Evolutionary conservation across 1,284 basidiomycete species (phyloP).

Genomic region (Stereum hirsutum): DNA sequence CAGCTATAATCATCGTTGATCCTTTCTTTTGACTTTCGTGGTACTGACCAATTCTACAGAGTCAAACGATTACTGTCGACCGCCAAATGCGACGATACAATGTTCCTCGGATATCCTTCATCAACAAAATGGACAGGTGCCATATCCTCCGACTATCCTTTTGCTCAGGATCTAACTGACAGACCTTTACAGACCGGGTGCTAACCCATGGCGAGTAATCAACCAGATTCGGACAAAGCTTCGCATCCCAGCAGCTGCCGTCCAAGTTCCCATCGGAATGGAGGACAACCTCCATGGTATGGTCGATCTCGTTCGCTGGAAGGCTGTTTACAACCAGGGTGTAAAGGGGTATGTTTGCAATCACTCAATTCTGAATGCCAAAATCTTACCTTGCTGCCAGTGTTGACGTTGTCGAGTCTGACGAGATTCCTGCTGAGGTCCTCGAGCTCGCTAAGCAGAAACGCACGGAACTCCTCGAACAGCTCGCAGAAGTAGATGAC

Average conservation of each 20-base stretch:
- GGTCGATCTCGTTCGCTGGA: slow-evolving; percentile 93
- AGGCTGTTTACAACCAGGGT: slow-evolving; percentile 92
- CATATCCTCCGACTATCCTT: too few species aligned
- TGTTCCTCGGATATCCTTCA: slow-evolving; percentile 93
- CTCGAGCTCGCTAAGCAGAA: slow-evolving; percentile 72
- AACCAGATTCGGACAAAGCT: slow-evolving; percentile 90
- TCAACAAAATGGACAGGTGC: slow-evolving; percentile 99
- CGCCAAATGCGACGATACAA: slow-evolving; percentile 97
- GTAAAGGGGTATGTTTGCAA: slow-evolving; percentile 71
- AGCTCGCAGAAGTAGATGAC: slow-evolving; percentile 95
- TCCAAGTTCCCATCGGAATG: slow-evolving; percentile 92
- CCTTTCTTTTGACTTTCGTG: not conserved
- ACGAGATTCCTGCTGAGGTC: slow-evolving; percentile 82
- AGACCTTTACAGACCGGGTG: slow-evolving; percentile 76
- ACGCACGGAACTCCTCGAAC: slow-evolving; percentile 88
- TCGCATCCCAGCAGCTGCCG: slow-evolving; percentile 88
- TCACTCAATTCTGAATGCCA: slow-evolving; percentile 1
- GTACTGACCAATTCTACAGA: slow-evolving; percentile 30
- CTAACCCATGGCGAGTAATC: slow-evolving; percentile 95
- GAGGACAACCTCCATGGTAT: slow-evolving; percentile 88
- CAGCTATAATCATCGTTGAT: slow-evolving; percentile 10
- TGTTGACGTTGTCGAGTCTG: slow-evolving; percentile 72
- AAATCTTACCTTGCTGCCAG: too few species aligned
- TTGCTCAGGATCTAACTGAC: too few species aligned
- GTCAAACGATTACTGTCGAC: slow-evolving; percentile 99